Conservation (phyloP, 2,329 filamentous ascomycete genomes). For the Colletotrichum shisoi region DNA sequence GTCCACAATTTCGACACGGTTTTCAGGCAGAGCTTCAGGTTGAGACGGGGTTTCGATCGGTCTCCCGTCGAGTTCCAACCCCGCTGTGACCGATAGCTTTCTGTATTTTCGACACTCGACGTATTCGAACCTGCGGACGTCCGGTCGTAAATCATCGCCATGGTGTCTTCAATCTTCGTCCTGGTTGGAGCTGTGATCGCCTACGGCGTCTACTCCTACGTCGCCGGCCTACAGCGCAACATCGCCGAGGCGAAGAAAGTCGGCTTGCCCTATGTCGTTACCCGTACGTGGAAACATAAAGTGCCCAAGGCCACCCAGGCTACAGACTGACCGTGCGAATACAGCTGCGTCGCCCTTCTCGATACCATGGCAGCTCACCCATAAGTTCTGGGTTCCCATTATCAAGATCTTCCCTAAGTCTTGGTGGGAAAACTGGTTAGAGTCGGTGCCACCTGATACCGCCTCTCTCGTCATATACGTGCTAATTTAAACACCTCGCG, state of each 20-base stretch:
- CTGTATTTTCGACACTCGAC: background rate
- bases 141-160: constrained; percentile 37
- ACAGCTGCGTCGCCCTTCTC: constrained; percentile 61
- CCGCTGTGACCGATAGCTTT: background rate
- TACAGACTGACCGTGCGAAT: constrained; percentile 1
- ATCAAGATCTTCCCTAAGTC: constrained; percentile 63
- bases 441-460: constrained; percentile 55
- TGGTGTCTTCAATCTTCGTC: constrained; percentile 51
- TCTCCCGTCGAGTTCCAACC: background rate
- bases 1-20: background rate
- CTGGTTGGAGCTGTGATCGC: constrained; percentile 48
- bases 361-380: constrained; percentile 63
- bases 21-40: background rate
- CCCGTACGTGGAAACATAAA: constrained; percentile 54
- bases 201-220: constrained; percentile 47
- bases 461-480: background rate
- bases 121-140: too few relatives aligned
- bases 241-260: constrained; percentile 60
- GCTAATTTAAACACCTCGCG: constrained; percentile 34
- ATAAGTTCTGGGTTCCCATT: constrained; percentile 62
- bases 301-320: background rate
- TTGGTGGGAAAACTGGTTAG: constrained; percentile 66
- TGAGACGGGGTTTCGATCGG: background rate
- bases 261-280: constrained; percentile 61
- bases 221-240: constrained; percentile 53